A percentile compares a stretch with the other conserved stretches of the same genome.
Evolutionary conservation across 2,329 filamentous ascomycete genomes (phyloP).

Genomic region (Diplodia mutila): DNA sequence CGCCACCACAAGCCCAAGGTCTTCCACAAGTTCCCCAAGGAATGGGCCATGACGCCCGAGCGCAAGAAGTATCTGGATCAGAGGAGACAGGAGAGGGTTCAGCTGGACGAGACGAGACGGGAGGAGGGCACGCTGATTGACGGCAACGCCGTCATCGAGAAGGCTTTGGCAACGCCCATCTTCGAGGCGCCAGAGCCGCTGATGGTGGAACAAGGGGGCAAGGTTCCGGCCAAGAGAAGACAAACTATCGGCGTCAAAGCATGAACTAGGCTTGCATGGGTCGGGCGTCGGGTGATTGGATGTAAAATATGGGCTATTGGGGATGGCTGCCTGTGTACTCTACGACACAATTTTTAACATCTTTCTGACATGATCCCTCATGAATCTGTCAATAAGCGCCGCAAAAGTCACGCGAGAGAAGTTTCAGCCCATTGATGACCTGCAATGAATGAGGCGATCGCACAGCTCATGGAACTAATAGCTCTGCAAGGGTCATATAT

Average conservation of each 20-base stretch:
- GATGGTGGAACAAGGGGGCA: background rate
- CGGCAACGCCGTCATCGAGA: conserved; percentile 47
- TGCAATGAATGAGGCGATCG: no score
- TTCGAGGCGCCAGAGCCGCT: conserved; percentile 9
- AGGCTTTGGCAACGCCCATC: conserved; percentile 3
- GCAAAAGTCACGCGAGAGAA: no score
- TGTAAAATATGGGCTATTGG: background rate
- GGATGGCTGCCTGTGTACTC: background rate
- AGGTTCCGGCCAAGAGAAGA: background rate
- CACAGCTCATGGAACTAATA: no score
- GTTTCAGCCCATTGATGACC: background rate
- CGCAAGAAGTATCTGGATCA: conserved; percentile 68
- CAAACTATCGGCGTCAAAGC: conserved; percentile 5
- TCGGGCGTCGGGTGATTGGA: conserved; percentile 9
- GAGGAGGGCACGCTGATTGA: conserved; percentile 62
- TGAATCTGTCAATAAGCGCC: background rate
- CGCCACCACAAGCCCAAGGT: conserved; percentile 76
- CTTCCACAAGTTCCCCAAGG: conserved; percentile 73
- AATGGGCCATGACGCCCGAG: conserved; percentile 79
- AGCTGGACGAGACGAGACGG: conserved; percentile 59
- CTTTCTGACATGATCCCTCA: background rate
- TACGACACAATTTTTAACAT: background rate
- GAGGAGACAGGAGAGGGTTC: conserved; percentile 56
- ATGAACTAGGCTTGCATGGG: conserved; percentile 7
- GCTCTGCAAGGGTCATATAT: no score